Conservation (phyloP, 1,139 yeast genomes). For the Torulaspora pretoriensis region DNA sequence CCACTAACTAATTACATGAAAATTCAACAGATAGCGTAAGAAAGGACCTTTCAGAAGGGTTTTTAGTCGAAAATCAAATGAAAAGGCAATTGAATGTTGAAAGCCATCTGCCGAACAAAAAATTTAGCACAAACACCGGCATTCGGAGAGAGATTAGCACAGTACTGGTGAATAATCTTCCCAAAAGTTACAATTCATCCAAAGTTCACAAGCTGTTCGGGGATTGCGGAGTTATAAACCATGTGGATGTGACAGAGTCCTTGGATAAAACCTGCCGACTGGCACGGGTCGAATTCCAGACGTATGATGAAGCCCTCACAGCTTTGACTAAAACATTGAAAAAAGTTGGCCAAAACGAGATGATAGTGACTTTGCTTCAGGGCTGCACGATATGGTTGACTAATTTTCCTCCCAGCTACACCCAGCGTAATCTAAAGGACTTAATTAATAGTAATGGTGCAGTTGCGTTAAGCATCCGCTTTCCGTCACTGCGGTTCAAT, state of each 20-base stretch:
- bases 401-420: slow-evolving; percentile 62
- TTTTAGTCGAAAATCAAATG: not conserved
- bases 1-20: not conserved
- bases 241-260: slow-evolving; percentile 36
- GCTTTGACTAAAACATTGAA: slow-evolving; percentile 62
- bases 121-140: not conserved
- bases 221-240: slow-evolving; percentile 57
- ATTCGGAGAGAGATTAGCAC: slow-evolving; percentile 29
- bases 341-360: slow-evolving; percentile 40
- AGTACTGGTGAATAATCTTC: slow-evolving; percentile 32
- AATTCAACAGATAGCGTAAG: too few species aligned
- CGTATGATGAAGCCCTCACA: slow-evolving; percentile 48
- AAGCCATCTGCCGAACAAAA: slow-evolving; percentile 3
- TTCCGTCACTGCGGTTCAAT: slow-evolving; percentile 61
- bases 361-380: slow-evolving; percentile 41
- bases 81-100: slow-evolving; percentile 7
- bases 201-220: slow-evolving; percentile 45
- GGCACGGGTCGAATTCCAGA: slow-evolving; percentile 55
- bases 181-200: slow-evolving; percentile 31
- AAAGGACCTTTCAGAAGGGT: too few species aligned
- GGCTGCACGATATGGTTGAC: slow-evolving; percentile 44
- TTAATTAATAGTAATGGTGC: slow-evolving; percentile 50
- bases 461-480: slow-evolving; percentile 47
- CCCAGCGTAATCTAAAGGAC: slow-evolving; percentile 40
- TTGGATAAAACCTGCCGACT: slow-evolving; percentile 26